Conservation (phyloP, 805 yeast genomes). For the Starmerella geochares region DNA sequence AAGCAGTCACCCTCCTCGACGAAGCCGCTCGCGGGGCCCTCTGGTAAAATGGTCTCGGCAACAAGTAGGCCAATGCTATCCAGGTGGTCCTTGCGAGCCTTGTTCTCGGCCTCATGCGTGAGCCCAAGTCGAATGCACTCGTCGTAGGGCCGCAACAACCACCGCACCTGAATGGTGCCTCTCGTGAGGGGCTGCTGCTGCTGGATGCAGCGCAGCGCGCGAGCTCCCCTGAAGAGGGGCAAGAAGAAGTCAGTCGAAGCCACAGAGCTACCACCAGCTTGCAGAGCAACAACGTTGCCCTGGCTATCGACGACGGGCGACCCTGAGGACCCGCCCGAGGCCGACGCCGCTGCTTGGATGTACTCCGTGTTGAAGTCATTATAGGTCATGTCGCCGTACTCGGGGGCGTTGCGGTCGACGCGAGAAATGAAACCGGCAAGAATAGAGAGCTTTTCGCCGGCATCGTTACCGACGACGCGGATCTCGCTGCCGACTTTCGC, state of each 20-base stretch:
- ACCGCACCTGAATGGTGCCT: constrained; percentile 87
- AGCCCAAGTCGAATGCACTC: constrained; percentile 83
- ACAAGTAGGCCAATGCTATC: constrained; percentile 69
- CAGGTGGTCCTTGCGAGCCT: constrained; percentile 61
- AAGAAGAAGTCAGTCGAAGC: constrained; percentile 89
- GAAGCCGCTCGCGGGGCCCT: constrained; percentile 57
- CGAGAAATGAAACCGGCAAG: constrained; percentile 75
- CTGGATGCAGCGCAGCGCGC: constrained; percentile 73
- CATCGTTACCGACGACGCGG: constrained; percentile 91
- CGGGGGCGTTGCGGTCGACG: constrained; percentile 88
- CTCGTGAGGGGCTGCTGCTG: constrained; percentile 51
- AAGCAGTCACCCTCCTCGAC: constrained; percentile 81
- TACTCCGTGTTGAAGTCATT: constrained; percentile 91
- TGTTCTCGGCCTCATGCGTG: constrained; percentile 58
- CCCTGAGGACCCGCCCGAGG: constrained; percentile 92
- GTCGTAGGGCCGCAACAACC: constrained; percentile 78
- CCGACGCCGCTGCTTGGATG: constrained; percentile 91
- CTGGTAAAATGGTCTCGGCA: constrained; percentile 69
- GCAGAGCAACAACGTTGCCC: constrained; percentile 81
- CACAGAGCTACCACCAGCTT: constrained; percentile 87
- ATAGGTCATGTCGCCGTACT: constrained; percentile 76
- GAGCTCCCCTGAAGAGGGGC: constrained; percentile 70
- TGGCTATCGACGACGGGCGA: constrained; percentile 89
- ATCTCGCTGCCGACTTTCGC: constrained; percentile 90
- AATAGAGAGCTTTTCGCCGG: constrained; percentile 86